Conservation (phyloP, 306 rosid genomes). For the Heteromeles arbutifolia region DNA sequence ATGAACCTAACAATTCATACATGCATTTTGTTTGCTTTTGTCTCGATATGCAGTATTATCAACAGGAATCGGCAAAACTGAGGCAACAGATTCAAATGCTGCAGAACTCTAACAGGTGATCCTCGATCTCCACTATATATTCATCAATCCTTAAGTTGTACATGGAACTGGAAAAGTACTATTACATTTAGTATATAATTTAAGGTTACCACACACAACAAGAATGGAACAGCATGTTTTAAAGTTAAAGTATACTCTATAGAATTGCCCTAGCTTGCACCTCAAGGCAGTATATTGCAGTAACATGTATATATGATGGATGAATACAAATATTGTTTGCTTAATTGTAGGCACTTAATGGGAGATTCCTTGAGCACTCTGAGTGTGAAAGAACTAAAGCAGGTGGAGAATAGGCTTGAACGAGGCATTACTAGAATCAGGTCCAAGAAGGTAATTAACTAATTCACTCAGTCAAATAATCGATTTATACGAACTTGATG, state of each 20-base stretch:
- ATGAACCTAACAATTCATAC: too few relatives aligned
- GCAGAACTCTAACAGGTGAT: constrained; percentile 86
- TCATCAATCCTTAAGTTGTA: too few relatives aligned
- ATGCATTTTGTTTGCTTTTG: not conserved
- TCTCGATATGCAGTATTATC: constrained; percentile 55
- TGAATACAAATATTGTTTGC: not conserved
- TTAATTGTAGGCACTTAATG: constrained; percentile 69
- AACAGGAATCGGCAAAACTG: constrained; percentile 91
- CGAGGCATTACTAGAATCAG: constrained; percentile 77
- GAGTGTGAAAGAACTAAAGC: constrained; percentile 76
- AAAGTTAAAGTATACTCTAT: not conserved
- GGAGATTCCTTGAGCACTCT: constrained; percentile 81
- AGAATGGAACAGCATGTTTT: too few relatives aligned
- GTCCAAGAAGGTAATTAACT: constrained; percentile 66
- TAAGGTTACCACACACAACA: too few relatives aligned
- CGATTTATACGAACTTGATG: not conserved
- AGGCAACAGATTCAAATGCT: constrained; percentile 88
- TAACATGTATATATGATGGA: not conserved
- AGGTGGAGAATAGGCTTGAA: constrained; percentile 80
- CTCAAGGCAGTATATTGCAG: not conserved
- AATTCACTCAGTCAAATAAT: not conserved
- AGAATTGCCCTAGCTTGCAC: not conserved
- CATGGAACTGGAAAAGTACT: too few relatives aligned
- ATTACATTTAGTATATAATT: too few relatives aligned
- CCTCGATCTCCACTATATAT: not conserved